Percentiles rank a stretch among this genome's conserved stretches.
Conservation (phyloP, 2,329 filamentous ascomycete species). For the Albifimbria verrucaria region DNA sequence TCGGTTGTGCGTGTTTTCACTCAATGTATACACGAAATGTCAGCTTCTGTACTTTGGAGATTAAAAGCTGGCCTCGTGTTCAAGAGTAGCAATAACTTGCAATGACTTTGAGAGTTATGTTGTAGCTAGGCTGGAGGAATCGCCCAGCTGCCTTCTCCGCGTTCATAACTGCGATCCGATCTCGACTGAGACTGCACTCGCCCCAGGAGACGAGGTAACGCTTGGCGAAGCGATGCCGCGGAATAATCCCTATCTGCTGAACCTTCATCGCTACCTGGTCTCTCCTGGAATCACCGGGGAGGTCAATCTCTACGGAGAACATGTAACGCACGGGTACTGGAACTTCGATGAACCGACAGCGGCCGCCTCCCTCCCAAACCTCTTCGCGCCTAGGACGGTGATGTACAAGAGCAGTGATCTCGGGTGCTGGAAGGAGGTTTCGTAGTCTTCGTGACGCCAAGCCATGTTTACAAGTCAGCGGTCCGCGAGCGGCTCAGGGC, state of each 20-base stretch:
- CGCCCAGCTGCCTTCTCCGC: too few species aligned
- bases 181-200: not conserved
- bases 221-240: not conserved
- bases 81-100: too few species aligned
- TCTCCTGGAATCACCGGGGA: not conserved
- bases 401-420: not conserved
- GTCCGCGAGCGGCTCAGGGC: not conserved
- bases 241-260: not conserved
- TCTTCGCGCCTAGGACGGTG: not conserved
- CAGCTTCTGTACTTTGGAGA: too few species aligned
- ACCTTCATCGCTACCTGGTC: not conserved
- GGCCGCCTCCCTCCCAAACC: not conserved
- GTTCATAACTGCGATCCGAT: not conserved
- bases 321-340: not conserved
- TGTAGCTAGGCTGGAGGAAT: too few species aligned
- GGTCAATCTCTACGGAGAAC: not conserved
- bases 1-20: too few species aligned
- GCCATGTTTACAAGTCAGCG: not conserved
- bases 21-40: too few species aligned
- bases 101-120: too few species aligned
- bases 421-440: not conserved
- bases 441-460: not conserved
- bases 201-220: not conserved
- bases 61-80: too few species aligned
- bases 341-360: not conserved